Base-by-base conservation (phyloP, 176 grass and related monocot genomes). In the Juncus effusus region DNA sequence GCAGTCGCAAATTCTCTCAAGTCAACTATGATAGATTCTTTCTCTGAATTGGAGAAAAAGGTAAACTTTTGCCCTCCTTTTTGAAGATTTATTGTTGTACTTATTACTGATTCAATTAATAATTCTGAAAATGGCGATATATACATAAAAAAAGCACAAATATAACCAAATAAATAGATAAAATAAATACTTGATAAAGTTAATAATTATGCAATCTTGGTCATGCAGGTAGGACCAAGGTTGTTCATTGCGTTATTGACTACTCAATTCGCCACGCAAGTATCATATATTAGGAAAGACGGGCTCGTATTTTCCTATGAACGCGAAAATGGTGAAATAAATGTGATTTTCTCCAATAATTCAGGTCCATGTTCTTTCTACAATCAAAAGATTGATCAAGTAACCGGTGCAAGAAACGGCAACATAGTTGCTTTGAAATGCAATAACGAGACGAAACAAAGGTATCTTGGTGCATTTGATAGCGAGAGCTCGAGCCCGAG, bases 241-340 rank as follows among this genome's bases (percentile, higher is more conserved):
- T 72, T 72, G 38, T 45, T 44, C 42, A 56, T 52, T 4, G 38
- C 54, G 28, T 45, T 59, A 38, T 56, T 40, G 4, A 72, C 54
- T 9, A 59, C 37, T 40, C 36, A 45, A 16, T 47, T 72, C 37
- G 38, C 13, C 10, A 57, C 68, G 4, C 54, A 72, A 42, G 39
- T 72, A 42, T 59, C 68, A 19, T 72, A 72, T 40, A 72, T 72
- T 15, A 12, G 68, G n/a, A 72, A 72, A 11, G 16, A 72, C 13
- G 68, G 68, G 68, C 15, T 72, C 15, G 38, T 59, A 72, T 72
- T 72, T 4, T 45, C 68, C 54, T 72, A 72, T 72, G 38, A 59
- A 16, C 54, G 39, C 3, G 54, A 72, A 14, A 72, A 72, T 16
- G n/a, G 15, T 13, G n/a, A 9, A 59, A 72, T 55, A 59, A 72